These are phyloP conservation scores for Epichloe uncinata DNA, from an alignment of 2,329 filamentous ascomycete genomes.

Conservation along the genomic window DNA sequence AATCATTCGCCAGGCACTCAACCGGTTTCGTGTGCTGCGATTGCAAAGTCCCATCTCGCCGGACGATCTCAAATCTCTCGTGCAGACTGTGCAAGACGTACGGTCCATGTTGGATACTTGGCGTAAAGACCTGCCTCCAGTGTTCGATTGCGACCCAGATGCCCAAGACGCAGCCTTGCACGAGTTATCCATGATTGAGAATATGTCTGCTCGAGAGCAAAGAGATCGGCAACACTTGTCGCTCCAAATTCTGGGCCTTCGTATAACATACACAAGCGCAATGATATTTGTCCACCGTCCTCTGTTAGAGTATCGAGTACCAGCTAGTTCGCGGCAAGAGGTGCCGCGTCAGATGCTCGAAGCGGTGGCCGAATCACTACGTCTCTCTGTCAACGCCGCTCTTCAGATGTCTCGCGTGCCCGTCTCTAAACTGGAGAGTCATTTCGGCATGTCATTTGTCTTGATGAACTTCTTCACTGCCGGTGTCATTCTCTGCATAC, in stretches of 20 bases:
- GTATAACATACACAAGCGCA: slow-evolving; percentile 1
- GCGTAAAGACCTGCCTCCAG: slow-evolving; percentile 2
- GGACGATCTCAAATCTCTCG: slow-evolving; percentile 8
- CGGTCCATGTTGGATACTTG: slow-evolving; percentile 7
- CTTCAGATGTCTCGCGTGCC: slow-evolving; percentile 17
- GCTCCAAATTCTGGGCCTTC: not conserved
- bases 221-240: slow-evolving; percentile 1
- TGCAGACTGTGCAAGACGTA: slow-evolving; percentile 8
- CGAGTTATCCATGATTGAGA: not conserved
- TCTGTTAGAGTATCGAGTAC: slow-evolving; percentile 1
- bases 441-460: slow-evolving; percentile 11
- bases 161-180: not conserved
- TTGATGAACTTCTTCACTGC: slow-evolving; percentile 11
- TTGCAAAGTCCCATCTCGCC: slow-evolving; percentile 9
- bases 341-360: slow-evolving; percentile 7
- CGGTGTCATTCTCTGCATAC: slow-evolving; percentile 17
- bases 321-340: slow-evolving; percentile 1
- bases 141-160: slow-evolving; percentile 2
- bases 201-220: not conserved
- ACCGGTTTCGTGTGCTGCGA: slow-evolving; percentile 14
- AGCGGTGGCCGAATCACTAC: slow-evolving; percentile 13
- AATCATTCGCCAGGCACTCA: slow-evolving; percentile 15
- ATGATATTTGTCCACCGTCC: slow-evolving; percentile 3
- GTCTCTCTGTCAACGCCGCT: slow-evolving; percentile 14
- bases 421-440: slow-evolving; percentile 13